phyloP scores from a whole-genome alignment of 768 basidiomycete species.

The Leccinum truebloodii region DNA sequence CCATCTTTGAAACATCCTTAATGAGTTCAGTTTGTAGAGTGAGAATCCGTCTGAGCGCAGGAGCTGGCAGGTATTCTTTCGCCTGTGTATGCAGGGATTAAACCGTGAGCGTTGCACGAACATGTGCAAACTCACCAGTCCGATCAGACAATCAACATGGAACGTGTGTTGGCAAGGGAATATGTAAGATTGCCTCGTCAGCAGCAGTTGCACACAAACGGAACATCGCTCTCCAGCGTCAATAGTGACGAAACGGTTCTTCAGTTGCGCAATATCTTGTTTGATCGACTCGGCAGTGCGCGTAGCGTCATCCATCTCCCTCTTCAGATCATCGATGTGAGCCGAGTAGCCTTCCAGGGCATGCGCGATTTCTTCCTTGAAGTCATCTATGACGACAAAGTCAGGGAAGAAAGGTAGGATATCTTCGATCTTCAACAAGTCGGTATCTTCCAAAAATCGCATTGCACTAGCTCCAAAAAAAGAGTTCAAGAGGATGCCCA shows the following conservation, averaged over 20 bases:
- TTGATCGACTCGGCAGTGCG: slow-evolving; percentile 91
- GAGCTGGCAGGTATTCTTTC: slow-evolving; percentile 86
- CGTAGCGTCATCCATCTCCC: slow-evolving; percentile 96
- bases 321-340: slow-evolving; percentile 86
- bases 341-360: slow-evolving; percentile 93
- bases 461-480: slow-evolving; percentile 67
- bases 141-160: slow-evolving; percentile 96
- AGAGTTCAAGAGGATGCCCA: not conserved
- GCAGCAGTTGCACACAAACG: slow-evolving; percentile 69
- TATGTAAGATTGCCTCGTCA: slow-evolving; percentile 94
- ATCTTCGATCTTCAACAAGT: slow-evolving; percentile 96
- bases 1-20: slow-evolving; percentile 42
- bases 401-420: slow-evolving; percentile 99
- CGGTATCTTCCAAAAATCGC: slow-evolving; percentile 93
- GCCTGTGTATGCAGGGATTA: slow-evolving; percentile 57
- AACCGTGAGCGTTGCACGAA: not conserved
- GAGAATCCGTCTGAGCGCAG: slow-evolving; percentile 81
- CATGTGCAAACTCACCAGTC: slow-evolving; percentile 62
- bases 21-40: slow-evolving; percentile 84
- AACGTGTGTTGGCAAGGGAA: slow-evolving; percentile 98
- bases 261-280: slow-evolving; percentile 81
- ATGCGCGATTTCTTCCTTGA: slow-evolving; percentile 97
- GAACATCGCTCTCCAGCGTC: slow-evolving; percentile 87
- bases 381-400: slow-evolving; percentile 98
- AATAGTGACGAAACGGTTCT: slow-evolving; percentile 89